Percentiles rank a stretch among this genome's conserved stretches.
Evolutionary conservation across 305 asterid species (phyloP).

Genomic region (Solanum chacoense): DNA sequence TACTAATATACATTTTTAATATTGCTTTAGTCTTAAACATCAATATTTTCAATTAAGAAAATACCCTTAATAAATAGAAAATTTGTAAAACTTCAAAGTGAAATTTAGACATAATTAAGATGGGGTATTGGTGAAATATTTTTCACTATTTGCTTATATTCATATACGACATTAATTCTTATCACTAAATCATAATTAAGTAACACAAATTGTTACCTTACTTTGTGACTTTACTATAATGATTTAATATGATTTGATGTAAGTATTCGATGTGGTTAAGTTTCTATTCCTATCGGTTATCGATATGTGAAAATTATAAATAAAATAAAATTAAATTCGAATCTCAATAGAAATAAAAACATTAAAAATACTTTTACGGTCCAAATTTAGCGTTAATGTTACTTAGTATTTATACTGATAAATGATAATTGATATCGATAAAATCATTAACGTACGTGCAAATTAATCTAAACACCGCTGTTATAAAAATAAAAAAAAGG

Average conservation of each 20-base stretch:
- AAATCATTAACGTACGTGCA: not conserved
- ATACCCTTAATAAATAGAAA: not conserved
- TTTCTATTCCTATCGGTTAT: not conserved
- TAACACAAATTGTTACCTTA: not conserved
- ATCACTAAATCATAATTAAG: not conserved
- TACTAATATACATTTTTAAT: not conserved
- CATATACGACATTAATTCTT: not conserved
- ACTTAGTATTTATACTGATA: not conserved
- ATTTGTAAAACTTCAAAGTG: not conserved
- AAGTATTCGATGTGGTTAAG: not conserved
- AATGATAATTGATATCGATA: not conserved
- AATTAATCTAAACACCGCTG: not conserved
- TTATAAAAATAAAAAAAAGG: not conserved
- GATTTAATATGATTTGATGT: not conserved
- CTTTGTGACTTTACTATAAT: not conserved
- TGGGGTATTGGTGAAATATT: not conserved
- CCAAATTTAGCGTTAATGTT: not conserved
- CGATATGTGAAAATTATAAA: not conserved
- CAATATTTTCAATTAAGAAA: not conserved
- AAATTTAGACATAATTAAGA: not conserved
- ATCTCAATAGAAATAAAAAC: not conserved
- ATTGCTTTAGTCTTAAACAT: not conserved
- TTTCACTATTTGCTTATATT: not conserved
- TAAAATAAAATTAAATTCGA: not conserved
- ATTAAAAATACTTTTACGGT: not conserved